A percentile compares a stretch with the other conserved stretches of the same genome.
phyloP scores from a whole-genome alignment of 306 rosid species.

The Cicer pinnatifidum region DNA sequence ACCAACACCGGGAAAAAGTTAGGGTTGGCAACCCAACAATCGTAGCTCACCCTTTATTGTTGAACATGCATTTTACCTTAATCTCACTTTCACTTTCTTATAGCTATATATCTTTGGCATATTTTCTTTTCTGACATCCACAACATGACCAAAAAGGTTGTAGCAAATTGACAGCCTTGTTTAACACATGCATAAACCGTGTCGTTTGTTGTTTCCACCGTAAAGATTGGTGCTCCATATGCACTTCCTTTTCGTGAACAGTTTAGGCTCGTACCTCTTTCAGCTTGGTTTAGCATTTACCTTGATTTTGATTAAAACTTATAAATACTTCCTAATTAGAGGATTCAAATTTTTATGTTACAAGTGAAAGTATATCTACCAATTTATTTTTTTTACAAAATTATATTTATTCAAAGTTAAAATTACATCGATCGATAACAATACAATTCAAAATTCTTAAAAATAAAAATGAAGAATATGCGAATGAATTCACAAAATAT shows the following conservation, averaged over 20 bases:
- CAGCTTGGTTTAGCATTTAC: too few species aligned
- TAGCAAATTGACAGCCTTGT: slow-evolving; percentile 34
- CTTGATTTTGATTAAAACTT: too few species aligned
- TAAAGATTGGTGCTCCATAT: slow-evolving; percentile 6
- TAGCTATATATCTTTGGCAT: slow-evolving; percentile 3
- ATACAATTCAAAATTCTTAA: too few species aligned
- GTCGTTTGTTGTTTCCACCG: slow-evolving; percentile 2
- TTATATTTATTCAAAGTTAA: too few species aligned
- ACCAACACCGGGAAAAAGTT: slow-evolving; percentile 34
- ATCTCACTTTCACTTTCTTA: slow-evolving; percentile 29
- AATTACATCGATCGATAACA: too few species aligned
- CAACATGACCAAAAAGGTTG: slow-evolving; percentile 29
- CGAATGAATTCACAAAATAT: too few species aligned
- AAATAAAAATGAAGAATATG: too few species aligned
- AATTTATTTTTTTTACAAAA: too few species aligned
- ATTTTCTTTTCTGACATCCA: slow-evolving; percentile 25
- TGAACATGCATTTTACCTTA: slow-evolving; percentile 22
- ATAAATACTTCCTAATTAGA: too few species aligned
- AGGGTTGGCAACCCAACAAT: slow-evolving; percentile 49
- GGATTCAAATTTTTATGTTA: too few species aligned
- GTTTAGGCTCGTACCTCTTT: slow-evolving; percentile 3
- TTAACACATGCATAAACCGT: slow-evolving; percentile 30
- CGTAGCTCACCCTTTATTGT: slow-evolving; percentile 37
- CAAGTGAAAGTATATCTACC: too few species aligned
- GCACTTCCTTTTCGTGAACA: slow-evolving; percentile 9